Base-by-base conservation (phyloP, 441 rosid species). In the California macrophylla region DNA sequence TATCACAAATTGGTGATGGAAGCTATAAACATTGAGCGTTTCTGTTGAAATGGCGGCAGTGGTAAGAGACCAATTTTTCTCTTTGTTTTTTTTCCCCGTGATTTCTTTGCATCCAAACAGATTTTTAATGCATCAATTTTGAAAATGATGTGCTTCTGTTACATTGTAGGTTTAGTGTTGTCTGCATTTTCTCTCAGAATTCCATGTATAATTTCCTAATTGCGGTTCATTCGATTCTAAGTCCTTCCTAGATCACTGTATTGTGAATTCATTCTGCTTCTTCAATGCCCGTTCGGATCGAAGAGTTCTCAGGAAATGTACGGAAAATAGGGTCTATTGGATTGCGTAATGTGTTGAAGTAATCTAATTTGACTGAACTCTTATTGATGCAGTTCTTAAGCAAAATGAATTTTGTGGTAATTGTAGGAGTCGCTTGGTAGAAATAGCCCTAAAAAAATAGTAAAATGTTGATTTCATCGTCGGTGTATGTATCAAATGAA, bases 61-160 rank as follows among this genome's bases (percentile, higher is more conserved):
- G 64, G 64, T 58, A 58, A 58, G 64, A 58, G 32, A 6, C 12
- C 62, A 8, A 21, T 18, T 52, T 7, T 52, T 56, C 8, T 4
- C 13, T 24, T 60, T 12, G 1, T 2, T 13, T 26, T 25, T 60
- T 26, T 25, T 60, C 6, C 64, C 64, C 16, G 64, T 25, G 34
- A 60, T 60, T 60, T 60, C 64, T 60, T 34, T 12, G 30, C 18
- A 60, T 3, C 64, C 64, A 60, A 60, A 60, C 64, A 60, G 64
- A 13, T 1, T 25, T 24, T 25, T 25, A 60, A 4, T 25, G 64
- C 30, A 12, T 2, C 28, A 13, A 60, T 25, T 15, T 0, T n/a
- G 32, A 24, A 1, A 25, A 13, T 13, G 18, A 7, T 60, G 5
- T 60, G 25, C 64, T 60, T 60, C 64, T 25, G 64, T 15, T 23